Percentiles rank a stretch among this genome's conserved stretches.
These are phyloP conservation scores for Poa annua DNA, from an alignment of 176 grass and related monocot genomes.

Conservation along the genomic window DNA sequence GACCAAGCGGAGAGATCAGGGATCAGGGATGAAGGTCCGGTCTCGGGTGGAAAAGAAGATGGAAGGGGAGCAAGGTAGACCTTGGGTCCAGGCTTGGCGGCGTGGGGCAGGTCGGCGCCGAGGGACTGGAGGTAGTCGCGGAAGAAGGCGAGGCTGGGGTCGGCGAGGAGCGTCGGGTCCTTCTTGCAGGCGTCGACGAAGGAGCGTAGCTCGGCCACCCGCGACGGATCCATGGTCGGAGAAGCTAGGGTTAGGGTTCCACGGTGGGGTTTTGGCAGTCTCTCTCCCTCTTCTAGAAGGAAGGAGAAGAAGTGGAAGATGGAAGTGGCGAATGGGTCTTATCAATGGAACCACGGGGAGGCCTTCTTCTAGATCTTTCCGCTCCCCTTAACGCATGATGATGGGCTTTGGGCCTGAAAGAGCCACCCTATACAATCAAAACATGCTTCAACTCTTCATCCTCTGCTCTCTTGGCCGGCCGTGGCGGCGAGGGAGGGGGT, in stretches of 20 bases:
- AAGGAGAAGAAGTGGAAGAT: not conserved
- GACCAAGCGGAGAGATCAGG: too few relatives aligned
- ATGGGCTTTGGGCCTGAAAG: too few relatives aligned
- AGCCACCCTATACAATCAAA: too few relatives aligned
- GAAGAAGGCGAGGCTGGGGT: slow-evolving; percentile 91
- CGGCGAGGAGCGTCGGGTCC: slow-evolving; percentile 68
- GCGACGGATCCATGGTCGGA: not conserved
- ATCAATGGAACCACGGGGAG: not conserved
- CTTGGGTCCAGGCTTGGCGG: slow-evolving; percentile 7
- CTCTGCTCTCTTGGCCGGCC: too few relatives aligned
- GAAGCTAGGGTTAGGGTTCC: not conserved
- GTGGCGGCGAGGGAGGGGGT: too few relatives aligned
- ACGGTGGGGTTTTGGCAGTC: not conserved
- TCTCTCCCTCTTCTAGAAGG: too few relatives aligned
- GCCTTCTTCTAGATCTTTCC: too few relatives aligned
- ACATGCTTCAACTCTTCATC: too few relatives aligned
- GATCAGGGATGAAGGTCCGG: too few relatives aligned
- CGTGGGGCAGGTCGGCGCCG: slow-evolving; percentile 69
- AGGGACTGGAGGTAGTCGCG: slow-evolving; percentile 78
- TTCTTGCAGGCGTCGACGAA: slow-evolving; percentile 85
- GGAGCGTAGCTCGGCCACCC: not conserved
- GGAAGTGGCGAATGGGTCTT: not conserved
- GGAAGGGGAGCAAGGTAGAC: too few relatives aligned
- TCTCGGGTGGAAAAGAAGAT: too few relatives aligned
- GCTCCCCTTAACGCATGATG: too few relatives aligned